Base-by-base conservation (phyloP, 768 basidiomycete genomes). In the Lyophyllum shimeji region DNA sequence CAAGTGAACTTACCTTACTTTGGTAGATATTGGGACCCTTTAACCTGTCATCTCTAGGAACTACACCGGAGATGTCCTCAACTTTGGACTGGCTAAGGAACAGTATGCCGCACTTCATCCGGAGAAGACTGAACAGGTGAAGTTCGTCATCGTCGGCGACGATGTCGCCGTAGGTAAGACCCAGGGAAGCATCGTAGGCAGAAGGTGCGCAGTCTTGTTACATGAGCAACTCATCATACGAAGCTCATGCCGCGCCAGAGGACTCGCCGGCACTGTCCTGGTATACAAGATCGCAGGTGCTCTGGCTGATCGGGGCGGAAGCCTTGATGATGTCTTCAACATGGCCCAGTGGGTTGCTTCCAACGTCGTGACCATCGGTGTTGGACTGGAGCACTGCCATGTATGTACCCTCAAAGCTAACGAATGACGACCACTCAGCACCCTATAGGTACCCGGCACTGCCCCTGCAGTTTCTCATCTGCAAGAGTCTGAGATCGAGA, bases 281-380 rank as follows among this genome's bases (percentile, higher is more conserved):
- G 90, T 94, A 1, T 95, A 95, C 78, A 96, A 96, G 73, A 87
- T 95, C 52, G 89, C 92, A 9, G 93, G 93, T 42, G 93, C 92
- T 3, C 74, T 93, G 17, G 88, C 93, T 0, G 69, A 82, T 23
- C 73, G 78, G 15, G 91, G 90, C 5, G 87, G 78, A 17, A 72
- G 72, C 51, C 82, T 95, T 27, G 79, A 89, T 39, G 79, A 87
- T 47, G 88, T 95, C 6, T 81, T 87, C 65, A 65, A 72, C 43
- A 67, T 85, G 15, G 89, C 91, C 0, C 76, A 87, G 62, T 86
- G 83, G 72, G 76, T 84, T 21, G 77, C 90, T 0, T 71, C 76
- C n/a, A 82, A 80, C 51, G 74, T 93, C 24, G 92, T 80, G 3
- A 95, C 93, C 11, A 84, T 95, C 53, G 93, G 93, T 31, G 90